Conservation (phyloP, 495 filamentous ascomycete genomes). For the Lepidopterella palustris region DNA sequence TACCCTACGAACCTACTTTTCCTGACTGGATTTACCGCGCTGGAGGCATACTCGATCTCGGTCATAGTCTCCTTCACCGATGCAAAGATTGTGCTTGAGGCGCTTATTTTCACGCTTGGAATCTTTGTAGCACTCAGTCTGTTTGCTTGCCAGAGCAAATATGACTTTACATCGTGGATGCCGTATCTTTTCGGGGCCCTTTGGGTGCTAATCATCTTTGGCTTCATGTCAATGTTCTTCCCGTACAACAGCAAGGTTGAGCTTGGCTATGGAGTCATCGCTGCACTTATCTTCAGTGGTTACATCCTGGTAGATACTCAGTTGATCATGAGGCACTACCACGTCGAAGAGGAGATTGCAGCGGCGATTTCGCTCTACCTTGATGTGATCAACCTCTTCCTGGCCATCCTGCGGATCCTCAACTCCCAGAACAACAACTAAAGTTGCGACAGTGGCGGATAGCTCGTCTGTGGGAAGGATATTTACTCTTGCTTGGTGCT, state of each 20-base stretch:
- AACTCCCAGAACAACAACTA: slow-evolving; percentile 84
- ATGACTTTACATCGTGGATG: slow-evolving; percentile 96
- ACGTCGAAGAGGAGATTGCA: slow-evolving; percentile 98
- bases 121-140: slow-evolving; percentile 90
- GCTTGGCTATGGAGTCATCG: slow-evolving; percentile 71
- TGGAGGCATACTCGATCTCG: slow-evolving; percentile 90
- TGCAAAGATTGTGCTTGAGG: slow-evolving; percentile 74
- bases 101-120: slow-evolving; percentile 80
- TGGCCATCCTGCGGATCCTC: slow-evolving; percentile 83
- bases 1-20: slow-evolving; percentile 95
- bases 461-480: not conserved
- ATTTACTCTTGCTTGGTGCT: not conserved
- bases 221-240: slow-evolving; percentile 83
- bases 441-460: not conserved
- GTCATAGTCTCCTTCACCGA: slow-evolving; percentile 88
- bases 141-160: slow-evolving; percentile 96
- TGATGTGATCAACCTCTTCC: slow-evolving; percentile 94
- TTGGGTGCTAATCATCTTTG: slow-evolving; percentile 86
- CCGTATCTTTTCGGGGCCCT: slow-evolving; percentile 88
- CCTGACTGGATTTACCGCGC: slow-evolving; percentile 79
- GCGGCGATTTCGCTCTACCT: slow-evolving; percentile 92
- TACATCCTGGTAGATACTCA: slow-evolving; percentile 97
- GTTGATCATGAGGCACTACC: slow-evolving; percentile 87
- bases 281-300: slow-evolving; percentile 80
- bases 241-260: slow-evolving; percentile 70